Evolutionary conservation across 1,284 basidiomycete species (phyloP), one percentile per base, ranked within the genome.

Genomic region (Waitea zeae): DNA sequence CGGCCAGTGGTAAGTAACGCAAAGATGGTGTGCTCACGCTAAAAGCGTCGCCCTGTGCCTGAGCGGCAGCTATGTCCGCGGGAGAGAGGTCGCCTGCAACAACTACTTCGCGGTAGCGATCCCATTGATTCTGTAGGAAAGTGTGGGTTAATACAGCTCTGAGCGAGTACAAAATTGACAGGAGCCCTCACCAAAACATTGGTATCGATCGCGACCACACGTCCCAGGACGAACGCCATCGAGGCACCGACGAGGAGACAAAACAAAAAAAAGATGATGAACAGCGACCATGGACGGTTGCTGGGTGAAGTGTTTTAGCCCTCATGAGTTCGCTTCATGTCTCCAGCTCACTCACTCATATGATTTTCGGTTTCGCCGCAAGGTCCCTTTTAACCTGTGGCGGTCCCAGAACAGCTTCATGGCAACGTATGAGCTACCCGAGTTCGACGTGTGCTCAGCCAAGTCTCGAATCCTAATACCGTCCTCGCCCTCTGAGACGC

Each of bases 401-500:
- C 24, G 7, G 24, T 7, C 24, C n/a, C 7, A 26, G 7, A 9
- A 9, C 24, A 26, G 7, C 24, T 7, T n/a, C n/a, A 26, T 26
- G n/a, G 7, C 24, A 9, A 7, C 7, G 24, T 9, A 7, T 7
- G 24, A 7, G 24, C 24, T 9, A 26, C n/a, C 7, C n/a, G 9
- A 26, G 24, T 7, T n/a, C n/a, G 24, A 26, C n/a, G 9, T 7
- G 9, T 9, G 24, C 24, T 26, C n/a, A 9, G n/a, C 7, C 7
- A n/a, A 7, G 9, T n/a, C n/a, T 26, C n/a, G 24, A n/a, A n/a
- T n/a, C n/a, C 9, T 7, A 9, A 7, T 9, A 9, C 24, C 7
- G n/a, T 7, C n/a, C 24, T n/a, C 7, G 7, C 24, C 9, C 24
- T 26, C n/a, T 26, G n/a, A 12, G 40, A 39, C 17, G 38, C 38